phyloP scores from a whole-genome alignment of 2,329 filamentous ascomycete genomes.

The Claviceps sorghi region DNA sequence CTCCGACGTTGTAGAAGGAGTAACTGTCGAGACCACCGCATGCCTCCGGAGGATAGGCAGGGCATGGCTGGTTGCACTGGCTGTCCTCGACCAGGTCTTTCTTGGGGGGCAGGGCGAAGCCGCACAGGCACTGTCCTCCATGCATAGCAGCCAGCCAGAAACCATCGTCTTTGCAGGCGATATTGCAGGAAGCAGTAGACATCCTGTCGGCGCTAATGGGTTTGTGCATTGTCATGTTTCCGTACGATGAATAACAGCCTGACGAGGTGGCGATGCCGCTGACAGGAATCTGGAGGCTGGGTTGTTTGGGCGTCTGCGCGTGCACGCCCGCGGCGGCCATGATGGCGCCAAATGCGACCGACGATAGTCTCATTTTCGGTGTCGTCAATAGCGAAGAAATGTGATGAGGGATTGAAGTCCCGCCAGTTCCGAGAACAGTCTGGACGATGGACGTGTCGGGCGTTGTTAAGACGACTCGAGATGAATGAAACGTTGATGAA shows the following conservation, averaged over 20 bases:
- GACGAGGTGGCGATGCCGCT: conserved; percentile 27
- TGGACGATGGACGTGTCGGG: not conserved
- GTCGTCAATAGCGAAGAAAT: not conserved
- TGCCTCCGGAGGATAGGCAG: conserved; percentile 43
- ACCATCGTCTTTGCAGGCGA: conserved; percentile 26
- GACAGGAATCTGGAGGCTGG: conserved; percentile 22
- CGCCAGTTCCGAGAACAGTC: not conserved
- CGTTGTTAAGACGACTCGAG: not conserved
- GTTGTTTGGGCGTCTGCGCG: conserved; percentile 15
- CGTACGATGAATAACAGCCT: conserved; percentile 35
- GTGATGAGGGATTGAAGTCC: not conserved
- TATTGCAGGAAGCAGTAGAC: conserved; percentile 27
- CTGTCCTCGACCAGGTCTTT: conserved; percentile 37
- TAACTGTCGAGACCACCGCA: conserved; percentile 35
- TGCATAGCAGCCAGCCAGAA: conserved; percentile 47
- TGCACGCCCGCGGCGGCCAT: conserved; percentile 15
- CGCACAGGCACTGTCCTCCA: conserved; percentile 57
- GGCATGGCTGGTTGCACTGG: conserved; percentile 52
- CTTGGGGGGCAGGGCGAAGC: conserved; percentile 48
- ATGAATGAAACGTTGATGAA: not conserved
- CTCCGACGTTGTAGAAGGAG: conserved; percentile 37
- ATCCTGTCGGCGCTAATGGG: conserved; percentile 9
- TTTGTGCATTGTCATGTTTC: conserved; percentile 21
- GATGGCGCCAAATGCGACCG: conserved; percentile 15
- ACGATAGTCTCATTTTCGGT: conserved; percentile 18